Base-by-base conservation (phyloP, 2,329 filamentous ascomycete genomes). In the Fusarium pseudocircinatum region DNA sequence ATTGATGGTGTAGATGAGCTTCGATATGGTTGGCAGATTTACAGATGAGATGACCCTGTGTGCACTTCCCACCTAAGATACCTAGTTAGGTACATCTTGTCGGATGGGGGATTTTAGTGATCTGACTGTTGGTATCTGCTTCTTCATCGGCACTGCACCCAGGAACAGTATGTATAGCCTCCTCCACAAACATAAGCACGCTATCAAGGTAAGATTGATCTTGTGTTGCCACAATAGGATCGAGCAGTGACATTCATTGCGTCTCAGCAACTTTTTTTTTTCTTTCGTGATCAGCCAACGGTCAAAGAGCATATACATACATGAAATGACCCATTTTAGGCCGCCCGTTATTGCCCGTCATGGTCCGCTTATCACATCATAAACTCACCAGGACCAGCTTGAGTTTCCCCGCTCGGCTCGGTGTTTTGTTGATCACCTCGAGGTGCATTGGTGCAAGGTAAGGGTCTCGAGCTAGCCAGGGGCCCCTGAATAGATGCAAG, bases 351-450 rank as follows among this genome's bases (percentile, higher is more conserved):
- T 69, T 69, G 26, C 26, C 26, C 70, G 70, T 70, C 46, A 66
- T 73, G 60, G 52, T 53, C 64, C 70, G 70, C 60, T 69, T 58
- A 69, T 72, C 69, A 72, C 57, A 66, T 63, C 69, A 65, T 52
- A 44, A 46, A 61, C 24, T 59, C 50, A 26, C 40, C 42, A 50
- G 32, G 46, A 30, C 49, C 49, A 65, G 70, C 60, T 70, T 39
- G 18, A 54, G 57, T 40, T 73, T 66, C 70, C 70, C 65, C 65
- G 65, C 70, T 66, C 60, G 32, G 57, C 44, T 60, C 58, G 46
- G 52, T 71, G 56, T 60, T 67, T 58, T 70, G 52, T 65, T 65
- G 66, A 63, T 69, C 66, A 70, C 65, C 18, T 28, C 37, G 15
- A 42, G 37, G 39, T 40, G 50, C 50, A 60, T 40, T 37, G 28